Percentiles rank a stretch among this genome's conserved stretches.
These are phyloP conservation scores for Coemansia sp. DNA, from an alignment of 192 early-diverging fungal species.

Conservation along the genomic window DNA sequence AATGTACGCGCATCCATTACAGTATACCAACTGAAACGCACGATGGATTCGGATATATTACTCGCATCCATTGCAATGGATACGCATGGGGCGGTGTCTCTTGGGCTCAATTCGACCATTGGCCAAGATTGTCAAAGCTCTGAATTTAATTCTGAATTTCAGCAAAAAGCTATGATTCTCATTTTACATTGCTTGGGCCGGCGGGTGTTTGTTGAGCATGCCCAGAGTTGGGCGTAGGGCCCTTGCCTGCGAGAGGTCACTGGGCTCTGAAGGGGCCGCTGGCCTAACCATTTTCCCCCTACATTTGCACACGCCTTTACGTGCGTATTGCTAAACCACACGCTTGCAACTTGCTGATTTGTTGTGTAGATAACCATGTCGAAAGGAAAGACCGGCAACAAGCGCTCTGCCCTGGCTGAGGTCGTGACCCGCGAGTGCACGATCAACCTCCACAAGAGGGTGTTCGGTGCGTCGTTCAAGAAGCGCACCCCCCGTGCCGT, in stretches of 20 bases:
- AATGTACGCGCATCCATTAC: constrained; percentile 3
- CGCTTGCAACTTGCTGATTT: neutral
- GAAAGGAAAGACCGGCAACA: constrained; percentile 68
- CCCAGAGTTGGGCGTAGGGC: neutral
- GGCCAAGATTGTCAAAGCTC: neutral
- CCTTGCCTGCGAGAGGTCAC: neutral
- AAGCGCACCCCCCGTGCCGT: constrained; percentile 95
- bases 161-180: neutral
- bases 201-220: neutral
- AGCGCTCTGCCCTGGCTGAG: constrained; percentile 80
- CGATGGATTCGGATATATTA: neutral
- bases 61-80: neutral
- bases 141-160: neutral
- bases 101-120: neutral
- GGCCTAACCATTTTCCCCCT: neutral
- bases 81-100: neutral
- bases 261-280: neutral
- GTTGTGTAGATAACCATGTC: constrained; percentile 57
- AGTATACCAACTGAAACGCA: neutral
- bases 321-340: neutral
- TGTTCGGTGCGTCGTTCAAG: constrained; percentile 84
- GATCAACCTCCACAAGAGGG: constrained; percentile 97
- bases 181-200: neutral
- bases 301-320: neutral
- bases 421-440: constrained; percentile 98